These are phyloP conservation scores for Xylaria sp. DNA, from an alignment of 2,329 filamentous ascomycete species.

Conservation along the genomic window DNA sequence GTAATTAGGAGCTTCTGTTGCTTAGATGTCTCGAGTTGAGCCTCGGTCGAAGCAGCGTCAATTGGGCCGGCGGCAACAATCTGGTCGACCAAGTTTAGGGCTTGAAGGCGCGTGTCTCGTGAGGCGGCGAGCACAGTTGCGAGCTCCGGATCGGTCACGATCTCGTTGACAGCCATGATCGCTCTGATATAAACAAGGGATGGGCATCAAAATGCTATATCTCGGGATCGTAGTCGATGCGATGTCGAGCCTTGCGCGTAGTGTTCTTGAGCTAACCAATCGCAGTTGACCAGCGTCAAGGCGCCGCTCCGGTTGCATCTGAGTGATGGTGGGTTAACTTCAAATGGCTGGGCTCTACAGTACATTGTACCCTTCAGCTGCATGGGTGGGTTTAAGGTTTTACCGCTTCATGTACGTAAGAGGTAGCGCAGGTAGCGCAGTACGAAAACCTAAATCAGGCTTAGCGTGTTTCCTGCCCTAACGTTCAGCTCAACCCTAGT, in stretches of 20 bases:
- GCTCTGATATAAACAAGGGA: neutral
- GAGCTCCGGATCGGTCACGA: conserved; percentile 74
- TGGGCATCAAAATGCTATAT: neutral
- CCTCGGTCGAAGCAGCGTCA: conserved; percentile 58
- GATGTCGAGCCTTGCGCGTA: neutral
- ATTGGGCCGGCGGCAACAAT: conserved; percentile 59
- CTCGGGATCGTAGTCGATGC: neutral
- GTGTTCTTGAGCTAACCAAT: conserved; percentile 13
- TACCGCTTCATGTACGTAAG: no score
- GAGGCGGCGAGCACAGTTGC: conserved; percentile 77
- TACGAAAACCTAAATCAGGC: no score
- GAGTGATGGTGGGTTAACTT: no score
- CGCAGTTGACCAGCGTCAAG: conserved; percentile 9
- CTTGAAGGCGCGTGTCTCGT: conserved; percentile 77
- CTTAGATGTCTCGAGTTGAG: conserved; percentile 71
- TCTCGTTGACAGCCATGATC: conserved; percentile 65
- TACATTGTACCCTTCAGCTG: no score
- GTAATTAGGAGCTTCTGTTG: conserved; percentile 84
- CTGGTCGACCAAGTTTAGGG: conserved; percentile 70
- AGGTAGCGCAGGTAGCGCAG: no score
- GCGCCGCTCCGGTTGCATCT: neutral
- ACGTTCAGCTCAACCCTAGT: no score
- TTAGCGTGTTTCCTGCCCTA: no score
- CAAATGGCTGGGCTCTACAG: no score
- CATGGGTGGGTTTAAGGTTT: no score